Conservation (phyloP, 2,329 filamentous ascomycete genomes). For the Trichophyton rubrum region DNA sequence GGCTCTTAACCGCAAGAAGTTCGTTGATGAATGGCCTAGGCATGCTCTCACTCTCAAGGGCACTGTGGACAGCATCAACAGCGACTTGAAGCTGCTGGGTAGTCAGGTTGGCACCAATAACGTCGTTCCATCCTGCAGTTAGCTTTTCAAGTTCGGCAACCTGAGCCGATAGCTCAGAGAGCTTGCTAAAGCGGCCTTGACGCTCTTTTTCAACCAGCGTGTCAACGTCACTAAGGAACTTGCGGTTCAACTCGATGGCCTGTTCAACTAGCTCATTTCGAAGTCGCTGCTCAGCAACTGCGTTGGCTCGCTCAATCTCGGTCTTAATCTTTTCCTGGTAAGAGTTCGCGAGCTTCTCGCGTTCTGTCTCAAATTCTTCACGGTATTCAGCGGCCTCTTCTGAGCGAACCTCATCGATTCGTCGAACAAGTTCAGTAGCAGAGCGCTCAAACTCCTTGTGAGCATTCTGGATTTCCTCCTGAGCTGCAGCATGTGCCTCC, state of each 20-base stretch:
- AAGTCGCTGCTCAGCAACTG: slow-evolving; percentile 69
- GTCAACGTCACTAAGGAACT: slow-evolving; percentile 67
- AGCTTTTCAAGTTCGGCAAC: slow-evolving; percentile 78
- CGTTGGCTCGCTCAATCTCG: slow-evolving; percentile 65
- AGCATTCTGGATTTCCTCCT: slow-evolving; percentile 58
- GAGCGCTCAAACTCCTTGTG: slow-evolving; percentile 74
- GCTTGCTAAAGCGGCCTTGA: slow-evolving; percentile 70
- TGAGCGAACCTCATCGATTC: slow-evolving; percentile 73
- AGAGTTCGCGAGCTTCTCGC: slow-evolving; percentile 60
- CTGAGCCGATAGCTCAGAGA: slow-evolving; percentile 63
- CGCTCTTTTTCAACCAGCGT: slow-evolving; percentile 80
- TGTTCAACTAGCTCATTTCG: slow-evolving; percentile 83
- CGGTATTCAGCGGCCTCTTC: slow-evolving; percentile 73
- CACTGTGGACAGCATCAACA: slow-evolving; percentile 79
- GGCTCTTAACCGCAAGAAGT: slow-evolving; percentile 86
- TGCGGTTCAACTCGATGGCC: slow-evolving; percentile 73
- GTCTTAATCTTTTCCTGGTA: slow-evolving; percentile 71
- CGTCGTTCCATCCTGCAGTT: slow-evolving; percentile 76
- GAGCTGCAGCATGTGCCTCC: slow-evolving; percentile 56
- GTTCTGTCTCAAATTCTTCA: slow-evolving; percentile 77
- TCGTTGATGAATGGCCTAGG: slow-evolving; percentile 83
- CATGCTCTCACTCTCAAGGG: slow-evolving; percentile 59
- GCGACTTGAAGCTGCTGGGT: slow-evolving; percentile 95
- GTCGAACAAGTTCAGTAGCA: slow-evolving; percentile 72
- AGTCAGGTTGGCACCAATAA: slow-evolving; percentile 79